Base-by-base conservation (phyloP, 306 rosid species). In the Casuarina cunninghamiana region DNA sequence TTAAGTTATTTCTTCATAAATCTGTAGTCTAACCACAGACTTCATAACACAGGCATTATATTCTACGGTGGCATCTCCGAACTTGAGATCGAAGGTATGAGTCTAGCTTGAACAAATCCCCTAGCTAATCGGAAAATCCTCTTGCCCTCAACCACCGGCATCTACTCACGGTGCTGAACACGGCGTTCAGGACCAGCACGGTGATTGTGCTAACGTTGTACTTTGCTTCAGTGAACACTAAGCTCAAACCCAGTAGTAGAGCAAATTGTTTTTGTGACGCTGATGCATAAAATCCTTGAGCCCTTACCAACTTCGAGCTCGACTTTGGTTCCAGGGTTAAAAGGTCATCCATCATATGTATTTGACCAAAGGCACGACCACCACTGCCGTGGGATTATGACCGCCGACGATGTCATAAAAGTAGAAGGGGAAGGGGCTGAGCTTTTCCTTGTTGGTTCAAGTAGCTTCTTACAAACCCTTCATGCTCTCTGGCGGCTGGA, bases 361-460 rank as follows among this genome's bases (percentile, higher is more conserved):
- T 13, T 8, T 6, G 2, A n/a, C n/a, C n/a, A n/a, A n/a, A n/a
- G n/a, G n/a, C n/a, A n/a, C n/a, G n/a, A n/a, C n/a, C n/a, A n/a
- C n/a, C n/a, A n/a, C n/a, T n/a, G n/a, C n/a, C n/a, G n/a, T n/a
- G n/a, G n/a, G n/a, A n/a, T n/a, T n/a, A n/a, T n/a, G n/a, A n/a
- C 75, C 75, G 1, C 82, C 77, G 3, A 81, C 50, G 41, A 88
- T 71, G 72, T 93, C 97, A 58, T 91, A 94, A 91, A 91, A 91
- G 38, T 86, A 93, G 15, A 93, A 21, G 21, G 69, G 87, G 8
- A 93, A 73, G 43, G 87, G 97, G 75, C 84, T 89, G 0, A 91
- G 87, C 71, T 87, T 93, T 37, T 93, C 84, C 73, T 81, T 85
- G 57, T 69, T 83, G 2, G 69, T 17, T 85, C 88, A 1, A 85